Base-by-base conservation (phyloP, 768 basidiomycete genomes). In the Sarcodon sp. region DNA sequence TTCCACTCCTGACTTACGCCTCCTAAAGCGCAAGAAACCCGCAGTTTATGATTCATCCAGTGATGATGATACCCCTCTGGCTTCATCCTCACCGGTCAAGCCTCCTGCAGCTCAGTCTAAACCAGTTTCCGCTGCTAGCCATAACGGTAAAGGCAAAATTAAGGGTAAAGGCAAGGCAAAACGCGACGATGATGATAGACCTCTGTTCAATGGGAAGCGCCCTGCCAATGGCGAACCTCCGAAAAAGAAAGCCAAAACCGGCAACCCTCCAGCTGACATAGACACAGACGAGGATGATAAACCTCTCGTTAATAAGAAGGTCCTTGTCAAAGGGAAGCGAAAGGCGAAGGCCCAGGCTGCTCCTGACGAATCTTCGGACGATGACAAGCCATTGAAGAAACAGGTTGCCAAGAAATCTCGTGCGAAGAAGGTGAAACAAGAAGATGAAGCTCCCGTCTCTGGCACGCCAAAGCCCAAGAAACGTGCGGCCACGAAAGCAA, bases 11-110 rank as follows among this genome's bases (percentile, higher is more conserved):
- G 55, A 59, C 51, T 47, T 59, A 51, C 59, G 57, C 12, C 39
- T 50, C 16, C 54, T 61, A 51, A 88, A 87, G 66, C 77, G 81
- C 59, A 82, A 80, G 67, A 77, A 76, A 56, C 64, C 68, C 21
- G 60, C 66, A 27, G 70, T 71, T 50, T 69, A 68, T 16, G 73
- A 75, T 12, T 69, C 79, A 45, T 83, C 79, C 31, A 82, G 79
- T 51, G 83, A 85, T 43, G 82, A 87, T 53, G 83, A 87, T 48
- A 68, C 67, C 13, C 83, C 83, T 46, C 72, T 86, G 35, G 79
- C 83, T 44, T 82, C 83, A 27, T 84, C 86, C 66, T n/a, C 57
- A 66, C 35, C 70, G 66, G 63, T 65, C 66, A 16, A 69, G 72
- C 34, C 66, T 66, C 35, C 60, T 67, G 32, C 58, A 63, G 45